These are phyloP conservation scores for Macroventuria anomochaeta DNA, from an alignment of 2,329 filamentous ascomycete species.

Conservation along the genomic window DNA sequence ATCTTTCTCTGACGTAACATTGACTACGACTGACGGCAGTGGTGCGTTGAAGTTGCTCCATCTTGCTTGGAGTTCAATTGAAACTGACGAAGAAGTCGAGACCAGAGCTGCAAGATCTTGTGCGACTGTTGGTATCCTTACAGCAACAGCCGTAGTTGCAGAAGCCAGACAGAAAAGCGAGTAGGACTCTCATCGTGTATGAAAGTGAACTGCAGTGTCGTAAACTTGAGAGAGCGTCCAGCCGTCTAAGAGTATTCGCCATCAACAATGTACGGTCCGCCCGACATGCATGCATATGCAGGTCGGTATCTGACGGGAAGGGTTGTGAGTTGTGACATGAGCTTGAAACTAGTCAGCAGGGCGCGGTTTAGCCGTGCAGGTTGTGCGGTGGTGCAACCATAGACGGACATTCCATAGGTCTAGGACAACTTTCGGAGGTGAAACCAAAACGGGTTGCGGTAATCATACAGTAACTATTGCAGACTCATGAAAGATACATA, in stretches of 20 bases:
- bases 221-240: background rate
- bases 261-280: too few relatives aligned
- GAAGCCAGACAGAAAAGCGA: conserved; percentile 17
- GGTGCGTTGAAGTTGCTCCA: conserved; percentile 35
- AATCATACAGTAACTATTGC: too few relatives aligned
- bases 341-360: background rate
- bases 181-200: conserved; percentile 24
- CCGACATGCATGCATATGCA: background rate
- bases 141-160: conserved; percentile 21
- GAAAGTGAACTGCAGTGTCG: background rate
- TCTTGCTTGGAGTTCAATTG: conserved; percentile 23
- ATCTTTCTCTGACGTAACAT: conserved; percentile 29
- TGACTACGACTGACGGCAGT: conserved; percentile 28
- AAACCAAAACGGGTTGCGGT: too few relatives aligned
- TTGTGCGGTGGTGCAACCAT: background rate
- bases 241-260: background rate
- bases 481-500: too few relatives aligned
- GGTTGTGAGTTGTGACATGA: background rate
- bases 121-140: conserved; percentile 18
- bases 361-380: background rate
- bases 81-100: conserved; percentile 21
- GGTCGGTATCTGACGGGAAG: background rate
- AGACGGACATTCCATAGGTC: background rate
- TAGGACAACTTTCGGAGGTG: background rate
- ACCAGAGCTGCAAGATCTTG: conserved; percentile 23